A percentile compares a stretch with the other conserved stretches of the same genome.
Conservation (phyloP, 805 yeast genomes). For the Hanseniaspora taiwanica region DNA sequence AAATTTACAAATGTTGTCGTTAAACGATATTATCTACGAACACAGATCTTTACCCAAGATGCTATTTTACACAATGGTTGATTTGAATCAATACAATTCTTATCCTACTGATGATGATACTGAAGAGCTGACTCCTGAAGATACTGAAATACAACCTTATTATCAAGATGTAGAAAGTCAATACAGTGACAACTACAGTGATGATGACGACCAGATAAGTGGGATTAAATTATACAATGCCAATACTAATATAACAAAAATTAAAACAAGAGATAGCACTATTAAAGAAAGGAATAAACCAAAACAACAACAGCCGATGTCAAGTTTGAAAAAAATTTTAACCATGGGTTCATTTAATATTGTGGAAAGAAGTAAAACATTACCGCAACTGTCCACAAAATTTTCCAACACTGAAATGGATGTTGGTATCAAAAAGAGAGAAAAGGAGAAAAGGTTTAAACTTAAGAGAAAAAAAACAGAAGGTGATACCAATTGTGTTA, state of each 20-base stretch:
- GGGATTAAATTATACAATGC: slow-evolving; percentile 5
- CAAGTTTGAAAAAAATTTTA: slow-evolving; percentile 9
- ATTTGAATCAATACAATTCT: no score
- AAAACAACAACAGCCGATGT: slow-evolving; percentile 3
- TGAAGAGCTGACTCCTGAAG: no score
- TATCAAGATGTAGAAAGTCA: slow-evolving; percentile 1
- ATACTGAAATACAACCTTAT: slow-evolving; percentile 3
- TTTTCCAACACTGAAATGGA: slow-evolving; percentile 8
- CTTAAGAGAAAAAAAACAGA: neutral
- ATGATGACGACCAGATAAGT: slow-evolving; percentile 17
- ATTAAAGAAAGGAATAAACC: neutral
- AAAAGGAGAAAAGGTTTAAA: no score
- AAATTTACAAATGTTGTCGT: slow-evolving; percentile 23
- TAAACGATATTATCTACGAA: slow-evolving; percentile 23
- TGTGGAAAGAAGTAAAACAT: slow-evolving; percentile 21
- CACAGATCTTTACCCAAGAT: slow-evolving; percentile 20
- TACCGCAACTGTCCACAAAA: slow-evolving; percentile 15
- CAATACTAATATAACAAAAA: slow-evolving; percentile 4
- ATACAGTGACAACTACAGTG: slow-evolving; percentile 10
- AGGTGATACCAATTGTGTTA: neutral
- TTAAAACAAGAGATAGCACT: no score
- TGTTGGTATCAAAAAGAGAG: slow-evolving; percentile 1
- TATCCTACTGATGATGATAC: no score
- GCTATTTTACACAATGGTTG: slow-evolving; percentile 19
- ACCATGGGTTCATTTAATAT: slow-evolving; percentile 11